phyloP scores from a whole-genome alignment of 2,329 filamentous ascomycete species.

The Zymoseptoria passerinii region DNA sequence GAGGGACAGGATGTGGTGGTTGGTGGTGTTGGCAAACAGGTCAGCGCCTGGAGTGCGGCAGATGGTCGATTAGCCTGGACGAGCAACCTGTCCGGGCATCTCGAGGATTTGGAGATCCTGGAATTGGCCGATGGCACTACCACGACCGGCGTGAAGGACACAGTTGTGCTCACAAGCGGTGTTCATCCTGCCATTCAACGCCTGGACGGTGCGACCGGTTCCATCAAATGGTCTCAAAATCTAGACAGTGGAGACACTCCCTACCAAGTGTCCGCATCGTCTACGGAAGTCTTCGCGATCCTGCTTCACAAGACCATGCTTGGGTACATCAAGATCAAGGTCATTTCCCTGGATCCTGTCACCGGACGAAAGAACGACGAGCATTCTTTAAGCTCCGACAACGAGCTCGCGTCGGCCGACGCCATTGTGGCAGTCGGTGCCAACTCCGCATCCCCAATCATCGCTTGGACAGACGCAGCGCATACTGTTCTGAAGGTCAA shows the following conservation, averaged over 20 bases:
- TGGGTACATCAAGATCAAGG: constrained; percentile 66
- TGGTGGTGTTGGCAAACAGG: constrained; percentile 59
- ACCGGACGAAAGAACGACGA: constrained; percentile 67
- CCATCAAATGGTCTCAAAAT: constrained; percentile 68
- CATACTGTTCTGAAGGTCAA: constrained; percentile 60
- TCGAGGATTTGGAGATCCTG: constrained; percentile 68
- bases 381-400: constrained; percentile 63
- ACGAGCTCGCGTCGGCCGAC: constrained; percentile 56
- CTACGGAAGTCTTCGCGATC: constrained; percentile 64
- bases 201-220: constrained; percentile 64
- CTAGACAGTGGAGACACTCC: constrained; percentile 58
- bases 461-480: constrained; percentile 64
- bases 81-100: constrained; percentile 47
- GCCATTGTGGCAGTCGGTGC: constrained; percentile 68
- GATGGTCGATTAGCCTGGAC: constrained; percentile 75
- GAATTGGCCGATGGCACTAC: constrained; percentile 51
- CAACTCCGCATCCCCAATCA: constrained; percentile 64
- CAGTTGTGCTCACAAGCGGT: constrained; percentile 58
- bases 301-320: constrained; percentile 59
- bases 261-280: constrained; percentile 65
- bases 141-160: constrained; percentile 50
- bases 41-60: constrained; percentile 75
- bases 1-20: constrained; percentile 71
- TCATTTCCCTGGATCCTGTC: constrained; percentile 62
- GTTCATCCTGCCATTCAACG: constrained; percentile 55